These are phyloP conservation scores for Neospermospora avenae DNA, from an alignment of 2,329 filamentous ascomycete genomes.

Conservation along the genomic window DNA sequence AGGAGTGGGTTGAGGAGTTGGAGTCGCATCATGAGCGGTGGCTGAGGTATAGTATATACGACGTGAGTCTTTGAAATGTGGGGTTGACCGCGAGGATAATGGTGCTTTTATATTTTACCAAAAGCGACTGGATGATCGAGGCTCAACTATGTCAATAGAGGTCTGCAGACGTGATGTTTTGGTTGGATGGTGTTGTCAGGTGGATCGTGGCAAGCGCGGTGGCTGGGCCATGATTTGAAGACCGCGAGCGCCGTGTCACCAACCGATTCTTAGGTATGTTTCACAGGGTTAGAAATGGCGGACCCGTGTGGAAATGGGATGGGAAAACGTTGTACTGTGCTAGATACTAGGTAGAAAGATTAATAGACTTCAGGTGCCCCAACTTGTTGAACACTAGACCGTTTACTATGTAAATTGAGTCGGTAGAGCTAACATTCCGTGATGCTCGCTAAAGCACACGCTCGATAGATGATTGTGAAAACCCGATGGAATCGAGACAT, in stretches of 20 bases:
- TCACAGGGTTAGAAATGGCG: neutral
- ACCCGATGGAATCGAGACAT: too few species aligned
- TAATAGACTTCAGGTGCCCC: too few species aligned
- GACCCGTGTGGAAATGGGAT: neutral
- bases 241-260: neutral
- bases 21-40: slow-evolving; percentile 8
- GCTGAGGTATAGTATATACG: neutral
- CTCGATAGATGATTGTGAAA: too few species aligned
- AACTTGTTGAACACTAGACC: too few species aligned
- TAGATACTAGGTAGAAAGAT: too few species aligned
- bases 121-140: slow-evolving; percentile 1
- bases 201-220: slow-evolving; percentile 7
- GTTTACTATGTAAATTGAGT: too few species aligned
- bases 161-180: neutral
- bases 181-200: slow-evolving; percentile 16
- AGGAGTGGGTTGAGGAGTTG: neutral
- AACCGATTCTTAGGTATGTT: slow-evolving; percentile 6
- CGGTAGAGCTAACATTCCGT: too few species aligned
- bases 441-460: too few species aligned
- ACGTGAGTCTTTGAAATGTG: neutral
- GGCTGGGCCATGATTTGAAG: neutral
- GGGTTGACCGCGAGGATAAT: neutral
- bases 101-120: neutral
- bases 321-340: neutral
- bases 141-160: too few species aligned